Base-by-base conservation (phyloP, 371 early-diverging fungal species). In the Chytridium lagenaria region DNA sequence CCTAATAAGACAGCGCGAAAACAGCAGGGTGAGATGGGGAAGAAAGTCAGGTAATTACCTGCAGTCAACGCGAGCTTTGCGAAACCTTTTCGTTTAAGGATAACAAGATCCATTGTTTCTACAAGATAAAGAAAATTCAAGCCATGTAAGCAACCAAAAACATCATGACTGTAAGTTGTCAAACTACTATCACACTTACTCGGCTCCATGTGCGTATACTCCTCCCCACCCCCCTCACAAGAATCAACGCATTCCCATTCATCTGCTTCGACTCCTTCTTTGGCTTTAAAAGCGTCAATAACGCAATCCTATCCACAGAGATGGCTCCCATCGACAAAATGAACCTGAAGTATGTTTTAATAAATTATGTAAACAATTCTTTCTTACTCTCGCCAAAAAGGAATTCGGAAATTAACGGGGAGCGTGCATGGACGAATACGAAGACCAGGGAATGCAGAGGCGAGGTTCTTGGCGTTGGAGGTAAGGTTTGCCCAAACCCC, bases 301-400 rank as follows among this genome's bases (percentile, higher is more conserved):
- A 91, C 7, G 91, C 90, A 19, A 78, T 73, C 34, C 88, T 85
- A 19, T 93, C 92, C n/a, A 92, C 93, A 5, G 92, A 88, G 22
- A 89, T 86, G 15, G 87, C 67, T 23, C 94, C 93, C 7, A 91
- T 81, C 0, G 63, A 70, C 79, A 83, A 75, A 88, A 92, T 78
- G 90, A 78, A 68, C 37, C 61, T 61, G 30, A 30, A 55, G 57
- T 30, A 55, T 15, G 22, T 50, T 55, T 57, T 16, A 22, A 69
- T 7, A 26, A 22, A 5, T 3, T 19, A 31, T 15, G 16, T 61
- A 22, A 16, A 22, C 38, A 23, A 23, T 16, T 37, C 7, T 2
- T 12, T 38, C 61, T 2, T 0, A 67, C 28, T 70, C 52, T 28
- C 75, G 55, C 61, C 69, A 72, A 30, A 73, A 40, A 2, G 73